Conservation (phyloP, 805 yeast genomes). For the Grigorovia yakushimaensis region DNA sequence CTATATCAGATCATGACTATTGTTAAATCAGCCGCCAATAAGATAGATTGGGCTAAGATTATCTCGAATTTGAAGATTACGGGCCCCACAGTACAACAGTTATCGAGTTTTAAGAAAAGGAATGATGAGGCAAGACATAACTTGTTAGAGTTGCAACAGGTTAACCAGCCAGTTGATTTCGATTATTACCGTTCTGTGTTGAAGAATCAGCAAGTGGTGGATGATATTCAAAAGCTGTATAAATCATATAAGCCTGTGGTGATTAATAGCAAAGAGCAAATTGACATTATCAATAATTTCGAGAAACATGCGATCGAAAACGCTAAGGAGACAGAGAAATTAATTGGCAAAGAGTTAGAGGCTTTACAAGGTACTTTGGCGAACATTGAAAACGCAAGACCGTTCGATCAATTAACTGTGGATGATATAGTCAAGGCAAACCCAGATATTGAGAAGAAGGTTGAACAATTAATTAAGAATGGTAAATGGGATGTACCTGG, state of each 20-base stretch:
- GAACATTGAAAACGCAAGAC: slow-evolving; percentile 94
- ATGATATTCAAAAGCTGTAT: slow-evolving; percentile 71
- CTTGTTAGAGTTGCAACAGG: slow-evolving; percentile 58
- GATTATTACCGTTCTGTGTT: slow-evolving; percentile 66
- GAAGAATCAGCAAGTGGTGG: slow-evolving; percentile 72
- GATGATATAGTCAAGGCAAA: slow-evolving; percentile 91
- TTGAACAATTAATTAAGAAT: slow-evolving; percentile 85
- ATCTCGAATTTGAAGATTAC: slow-evolving; percentile 81
- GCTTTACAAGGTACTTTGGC: slow-evolving; percentile 80
- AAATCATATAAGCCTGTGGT: slow-evolving; percentile 71
- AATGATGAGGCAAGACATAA: slow-evolving; percentile 93
- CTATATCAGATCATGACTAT: slow-evolving; percentile 27
- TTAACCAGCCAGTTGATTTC: slow-evolving; percentile 74
- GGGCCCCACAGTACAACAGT: slow-evolving; percentile 81
- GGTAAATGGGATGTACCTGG: slow-evolving; percentile 98
- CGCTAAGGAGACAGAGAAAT: slow-evolving; percentile 85
- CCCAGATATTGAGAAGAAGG: slow-evolving; percentile 97
- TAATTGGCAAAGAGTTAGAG: slow-evolving; percentile 76
- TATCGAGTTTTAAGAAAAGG: slow-evolving; percentile 94
- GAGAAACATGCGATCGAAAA: slow-evolving; percentile 93
- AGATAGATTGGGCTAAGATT: slow-evolving; percentile 92
- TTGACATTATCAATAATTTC: slow-evolving; percentile 85
- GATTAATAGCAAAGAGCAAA: slow-evolving; percentile 78
- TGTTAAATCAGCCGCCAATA: slow-evolving; percentile 55
- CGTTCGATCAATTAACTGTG: slow-evolving; percentile 92